Conservation (phyloP, 805 yeast species). For the Candida krabiensis region DNA sequence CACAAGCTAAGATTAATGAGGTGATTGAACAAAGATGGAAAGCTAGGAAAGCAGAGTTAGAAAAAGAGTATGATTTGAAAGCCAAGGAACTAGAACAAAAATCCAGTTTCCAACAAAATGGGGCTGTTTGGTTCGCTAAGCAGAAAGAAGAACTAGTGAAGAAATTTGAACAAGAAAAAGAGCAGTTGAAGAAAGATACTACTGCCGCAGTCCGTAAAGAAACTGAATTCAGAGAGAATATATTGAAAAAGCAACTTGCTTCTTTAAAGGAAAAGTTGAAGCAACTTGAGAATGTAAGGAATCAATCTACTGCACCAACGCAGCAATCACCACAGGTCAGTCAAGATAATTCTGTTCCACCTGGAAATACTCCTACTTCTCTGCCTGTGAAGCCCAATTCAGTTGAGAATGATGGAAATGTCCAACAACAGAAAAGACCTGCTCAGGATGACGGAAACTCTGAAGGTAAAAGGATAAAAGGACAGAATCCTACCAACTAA, state of each 20-base stretch:
- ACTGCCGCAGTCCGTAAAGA: slow-evolving; percentile 55
- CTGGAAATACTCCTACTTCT: slow-evolving; percentile 2
- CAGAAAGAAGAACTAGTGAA: slow-evolving; percentile 19
- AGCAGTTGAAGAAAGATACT: slow-evolving; percentile 44
- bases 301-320: too few relatives aligned
- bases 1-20: slow-evolving; percentile 37
- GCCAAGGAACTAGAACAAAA: slow-evolving; percentile 21
- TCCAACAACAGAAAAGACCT: slow-evolving; percentile 19
- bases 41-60: slow-evolving; percentile 36
- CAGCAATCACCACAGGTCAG: too few relatives aligned
- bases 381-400: slow-evolving; percentile 3
- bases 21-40: slow-evolving; percentile 36
- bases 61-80: slow-evolving; percentile 26
- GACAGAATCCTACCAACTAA: too few relatives aligned
- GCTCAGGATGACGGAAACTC: slow-evolving; percentile 15
- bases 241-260: slow-evolving; percentile 55
- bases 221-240: slow-evolving; percentile 55
- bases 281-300: slow-evolving; percentile 15
- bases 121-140: slow-evolving; percentile 12
- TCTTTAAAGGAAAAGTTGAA: slow-evolving; percentile 43
- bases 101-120: slow-evolving; percentile 4
- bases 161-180: slow-evolving; percentile 28
- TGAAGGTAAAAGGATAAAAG: slow-evolving; percentile 22
- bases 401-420: neutral
- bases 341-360: too few relatives aligned